These are phyloP conservation scores for Crithidia brevicula DNA, from an alignment of 208 protist genomes.

Conservation along the genomic window DNA sequence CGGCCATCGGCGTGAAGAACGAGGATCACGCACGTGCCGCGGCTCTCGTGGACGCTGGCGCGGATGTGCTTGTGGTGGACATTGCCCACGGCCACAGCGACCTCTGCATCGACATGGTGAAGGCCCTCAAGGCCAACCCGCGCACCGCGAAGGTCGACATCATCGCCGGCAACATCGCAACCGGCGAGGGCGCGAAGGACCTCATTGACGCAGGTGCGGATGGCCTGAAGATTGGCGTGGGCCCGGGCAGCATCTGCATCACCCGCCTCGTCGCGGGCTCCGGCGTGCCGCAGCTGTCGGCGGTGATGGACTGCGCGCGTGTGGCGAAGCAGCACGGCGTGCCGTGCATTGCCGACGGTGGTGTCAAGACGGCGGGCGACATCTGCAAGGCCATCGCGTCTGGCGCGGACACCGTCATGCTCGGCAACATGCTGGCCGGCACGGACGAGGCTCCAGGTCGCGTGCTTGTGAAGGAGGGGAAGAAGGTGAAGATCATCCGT, in stretches of 20 bases:
- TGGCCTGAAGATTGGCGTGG: constrained; percentile 90
- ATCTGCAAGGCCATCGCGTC: constrained; percentile 91
- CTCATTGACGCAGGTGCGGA: constrained; percentile 91
- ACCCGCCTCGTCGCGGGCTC: constrained; percentile 87
- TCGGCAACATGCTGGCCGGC: constrained; percentile 90
- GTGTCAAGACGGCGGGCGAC: constrained; percentile 80
- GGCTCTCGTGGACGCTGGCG: constrained; percentile 71
- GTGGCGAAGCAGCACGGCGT: constrained; percentile 70
- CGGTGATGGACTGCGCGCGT: constrained; percentile 76
- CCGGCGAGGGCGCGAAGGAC: constrained; percentile 74
- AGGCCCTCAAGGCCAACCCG: constrained; percentile 72
- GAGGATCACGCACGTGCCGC: constrained; percentile 71
- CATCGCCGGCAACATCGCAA: constrained; percentile 92
- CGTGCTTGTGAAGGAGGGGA: constrained; percentile 90
- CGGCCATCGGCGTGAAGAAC: constrained; percentile 86
- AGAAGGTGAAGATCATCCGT: constrained; percentile 93
- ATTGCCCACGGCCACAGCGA: constrained; percentile 93
- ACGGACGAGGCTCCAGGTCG: constrained; percentile 90
- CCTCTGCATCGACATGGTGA: constrained; percentile 86
- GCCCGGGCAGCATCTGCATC: constrained; percentile 90
- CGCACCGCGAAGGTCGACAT: constrained; percentile 70
- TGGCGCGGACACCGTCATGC: constrained; percentile 89
- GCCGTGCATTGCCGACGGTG: constrained; percentile 92
- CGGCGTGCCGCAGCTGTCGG: constrained; percentile 88
- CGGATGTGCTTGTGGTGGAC: constrained; percentile 90